Conservation (phyloP, 2,329 filamentous ascomycete genomes). For the Diaporthe capsici region DNA sequence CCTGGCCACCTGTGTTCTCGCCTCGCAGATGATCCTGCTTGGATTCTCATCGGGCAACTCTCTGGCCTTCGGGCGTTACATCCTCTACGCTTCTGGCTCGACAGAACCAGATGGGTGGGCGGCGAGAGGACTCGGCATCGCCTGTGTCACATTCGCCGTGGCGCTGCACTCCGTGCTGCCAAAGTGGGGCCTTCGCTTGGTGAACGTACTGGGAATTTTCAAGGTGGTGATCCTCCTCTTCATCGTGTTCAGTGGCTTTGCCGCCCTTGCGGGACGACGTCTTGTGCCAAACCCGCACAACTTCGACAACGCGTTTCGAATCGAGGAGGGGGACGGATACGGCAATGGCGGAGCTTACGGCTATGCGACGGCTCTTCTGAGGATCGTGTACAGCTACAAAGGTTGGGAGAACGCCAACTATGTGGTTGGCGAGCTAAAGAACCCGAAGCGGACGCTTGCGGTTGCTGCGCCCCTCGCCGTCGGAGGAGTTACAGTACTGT, state of each 20-base stretch:
- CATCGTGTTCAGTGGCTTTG: constrained; percentile 73
- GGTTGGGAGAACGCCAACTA: constrained; percentile 77
- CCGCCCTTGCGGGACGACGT: constrained; percentile 65
- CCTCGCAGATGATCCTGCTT: constrained; percentile 72
- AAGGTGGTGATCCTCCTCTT: constrained; percentile 72
- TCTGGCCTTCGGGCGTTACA: constrained; percentile 70
- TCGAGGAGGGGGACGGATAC: constrained; percentile 59
- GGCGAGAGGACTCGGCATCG: constrained; percentile 69
- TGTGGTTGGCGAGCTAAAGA: constrained; percentile 70
- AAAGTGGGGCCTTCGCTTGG: constrained; percentile 71
- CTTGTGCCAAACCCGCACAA: constrained; percentile 66
- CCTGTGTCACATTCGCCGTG: constrained; percentile 68
- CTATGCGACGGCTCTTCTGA: constrained; percentile 70
- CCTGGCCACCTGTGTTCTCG: constrained; percentile 71
- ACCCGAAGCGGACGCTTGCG: constrained; percentile 66
- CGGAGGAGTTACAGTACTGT: constrained; percentile 70
- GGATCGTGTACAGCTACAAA: constrained; percentile 73
- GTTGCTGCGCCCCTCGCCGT: constrained; percentile 72
- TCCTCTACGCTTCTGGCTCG: constrained; percentile 67
- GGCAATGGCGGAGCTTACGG: constrained; percentile 64
- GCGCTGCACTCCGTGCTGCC: constrained; percentile 66
- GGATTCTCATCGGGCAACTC: constrained; percentile 73
- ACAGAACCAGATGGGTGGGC: constrained; percentile 66
- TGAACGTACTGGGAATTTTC: constrained; percentile 72
- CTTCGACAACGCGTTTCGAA: constrained; percentile 68